Conservation (phyloP, 2,329 filamentous ascomycete genomes). For the Neonectria sp. region DNA sequence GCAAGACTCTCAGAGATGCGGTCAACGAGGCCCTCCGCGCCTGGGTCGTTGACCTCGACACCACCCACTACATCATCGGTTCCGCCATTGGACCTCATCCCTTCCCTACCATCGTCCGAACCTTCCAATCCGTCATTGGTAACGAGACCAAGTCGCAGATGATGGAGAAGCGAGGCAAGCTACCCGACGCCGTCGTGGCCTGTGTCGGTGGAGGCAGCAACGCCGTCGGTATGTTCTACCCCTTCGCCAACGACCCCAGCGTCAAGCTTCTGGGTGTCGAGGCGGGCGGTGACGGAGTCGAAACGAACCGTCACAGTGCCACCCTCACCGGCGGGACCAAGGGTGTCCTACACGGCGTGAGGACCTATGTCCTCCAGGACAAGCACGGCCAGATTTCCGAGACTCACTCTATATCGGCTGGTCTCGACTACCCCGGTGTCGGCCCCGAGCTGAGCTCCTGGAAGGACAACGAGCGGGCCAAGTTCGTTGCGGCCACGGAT, state of each 20-base stretch:
- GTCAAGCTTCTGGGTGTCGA: conserved; percentile 96
- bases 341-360: conserved; percentile 95
- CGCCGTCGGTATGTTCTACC: conserved; percentile 98
- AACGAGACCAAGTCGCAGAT: conserved; percentile 96
- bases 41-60: conserved; percentile 94
- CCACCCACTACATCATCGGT: conserved; percentile 98
- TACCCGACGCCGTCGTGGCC: conserved; percentile 95
- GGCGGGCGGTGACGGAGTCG: conserved; percentile 92
- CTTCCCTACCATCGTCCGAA: conserved; percentile 97
- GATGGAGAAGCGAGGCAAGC: conserved; percentile 84
- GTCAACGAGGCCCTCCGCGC: conserved; percentile 96
- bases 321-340: conserved; percentile 89
- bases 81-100: conserved; percentile 98
- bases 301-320: conserved; percentile 88
- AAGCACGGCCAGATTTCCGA: conserved; percentile 93
- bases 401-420: conserved; percentile 96
- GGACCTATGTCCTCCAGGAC: conserved; percentile 96
- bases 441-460: conserved; percentile 92
- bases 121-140: conserved; percentile 97
- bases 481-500: conserved; percentile 93
- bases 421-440: conserved; percentile 97
- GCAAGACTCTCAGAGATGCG: conserved; percentile 85
- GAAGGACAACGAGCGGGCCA: conserved; percentile 91
- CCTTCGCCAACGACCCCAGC: conserved; percentile 86
- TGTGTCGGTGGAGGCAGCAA: conserved; percentile 98